Evolutionary conservation across 2,329 filamentous ascomycete genomes (phyloP).

Genomic region (Dactylellina haptotyla): DNA sequence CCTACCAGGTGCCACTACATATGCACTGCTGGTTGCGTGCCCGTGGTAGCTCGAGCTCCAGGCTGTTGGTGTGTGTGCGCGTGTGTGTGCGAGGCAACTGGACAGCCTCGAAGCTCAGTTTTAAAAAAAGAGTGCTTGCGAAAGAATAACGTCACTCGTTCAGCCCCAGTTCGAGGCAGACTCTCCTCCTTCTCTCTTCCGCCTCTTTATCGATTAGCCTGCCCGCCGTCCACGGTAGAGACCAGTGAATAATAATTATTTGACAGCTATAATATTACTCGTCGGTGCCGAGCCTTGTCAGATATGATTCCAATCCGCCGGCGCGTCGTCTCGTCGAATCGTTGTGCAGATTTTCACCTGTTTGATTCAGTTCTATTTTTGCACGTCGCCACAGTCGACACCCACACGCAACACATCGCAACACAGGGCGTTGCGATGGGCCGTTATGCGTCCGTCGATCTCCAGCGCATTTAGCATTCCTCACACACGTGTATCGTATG

Average conservation of each 20-base stretch:
- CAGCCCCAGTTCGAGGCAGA: not conserved
- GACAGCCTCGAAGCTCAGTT: not conserved
- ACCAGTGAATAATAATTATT: too few relatives aligned
- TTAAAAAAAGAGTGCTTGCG: not conserved
- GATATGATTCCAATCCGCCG: not conserved
- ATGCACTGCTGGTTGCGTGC: too few relatives aligned
- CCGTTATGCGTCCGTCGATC: too few relatives aligned
- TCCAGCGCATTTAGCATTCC: too few relatives aligned
- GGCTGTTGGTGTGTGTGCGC: not conserved
- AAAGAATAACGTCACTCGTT: not conserved
- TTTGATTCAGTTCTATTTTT: constrained; percentile 9
- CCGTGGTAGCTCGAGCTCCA: too few relatives aligned
- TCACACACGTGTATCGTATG: too few relatives aligned
- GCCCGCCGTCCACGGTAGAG: too few relatives aligned
- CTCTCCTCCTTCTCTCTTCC: not conserved
- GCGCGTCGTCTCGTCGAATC: not conserved
- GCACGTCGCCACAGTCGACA: not conserved
- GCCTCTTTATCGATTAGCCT: not conserved
- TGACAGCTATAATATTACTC: not conserved
- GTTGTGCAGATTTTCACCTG: not conserved
- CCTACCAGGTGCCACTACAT: too few relatives aligned
- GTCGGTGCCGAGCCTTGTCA: not conserved
- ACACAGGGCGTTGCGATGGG: not conserved
- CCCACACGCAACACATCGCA: not conserved
- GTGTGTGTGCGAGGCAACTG: not conserved